Conservation (phyloP, 1,284 basidiomycete species). For the Ustilago loliicola region DNA sequence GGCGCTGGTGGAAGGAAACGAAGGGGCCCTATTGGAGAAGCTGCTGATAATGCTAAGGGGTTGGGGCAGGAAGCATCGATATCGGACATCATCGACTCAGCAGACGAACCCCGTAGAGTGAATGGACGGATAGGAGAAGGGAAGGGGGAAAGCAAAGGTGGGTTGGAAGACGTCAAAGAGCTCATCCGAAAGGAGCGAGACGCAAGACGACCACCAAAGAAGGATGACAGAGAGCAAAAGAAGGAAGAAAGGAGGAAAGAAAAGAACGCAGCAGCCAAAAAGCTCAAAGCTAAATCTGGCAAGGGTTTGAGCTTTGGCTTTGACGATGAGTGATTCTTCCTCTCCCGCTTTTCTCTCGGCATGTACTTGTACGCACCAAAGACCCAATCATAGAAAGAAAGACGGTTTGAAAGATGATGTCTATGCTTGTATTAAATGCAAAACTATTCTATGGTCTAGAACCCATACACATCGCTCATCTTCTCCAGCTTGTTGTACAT, state of each 20-base stretch:
- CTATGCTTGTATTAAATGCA: conserved; percentile 8
- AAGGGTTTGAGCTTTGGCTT: conserved; percentile 53
- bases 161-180: conserved; percentile 34
- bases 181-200: conserved; percentile 25
- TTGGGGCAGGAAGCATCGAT: conserved; percentile 2
- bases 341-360: background rate
- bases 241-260: conserved; percentile 20
- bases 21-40: background rate
- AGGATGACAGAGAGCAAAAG: conserved; percentile 4
- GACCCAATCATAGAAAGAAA: background rate
- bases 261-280: conserved; percentile 26
- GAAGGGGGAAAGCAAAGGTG: background rate
- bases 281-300: conserved; percentile 37
- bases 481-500: conserved; percentile 67
- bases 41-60: background rate
- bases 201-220: conserved; percentile 1
- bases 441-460: conserved; percentile 20
- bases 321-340: conserved; percentile 30
- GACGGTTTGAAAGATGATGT: background rate
- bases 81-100: background rate
- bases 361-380: background rate
- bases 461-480: conserved; percentile 51
- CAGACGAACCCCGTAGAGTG: background rate
- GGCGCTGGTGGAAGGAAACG: background rate
- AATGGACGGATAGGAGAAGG: background rate